Percentiles rank a stretch among this genome's conserved stretches.
Conservation (phyloP, 495 filamentous ascomycete species). For the Tuber indicum region DNA sequence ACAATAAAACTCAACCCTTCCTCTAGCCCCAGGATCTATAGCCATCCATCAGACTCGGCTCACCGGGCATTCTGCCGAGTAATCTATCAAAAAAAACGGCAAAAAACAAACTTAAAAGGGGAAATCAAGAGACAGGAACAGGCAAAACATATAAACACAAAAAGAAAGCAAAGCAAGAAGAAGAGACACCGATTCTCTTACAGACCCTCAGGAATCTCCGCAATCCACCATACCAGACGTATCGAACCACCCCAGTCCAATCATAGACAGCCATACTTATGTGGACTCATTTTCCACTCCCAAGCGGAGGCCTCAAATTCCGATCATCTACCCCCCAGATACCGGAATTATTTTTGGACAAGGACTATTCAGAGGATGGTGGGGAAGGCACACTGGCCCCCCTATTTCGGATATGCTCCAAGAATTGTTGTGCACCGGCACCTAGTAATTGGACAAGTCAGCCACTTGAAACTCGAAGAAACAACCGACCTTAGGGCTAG, state of each 20-base stretch:
- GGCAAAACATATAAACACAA: conserved; percentile 1
- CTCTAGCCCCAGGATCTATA: conserved; percentile 1
- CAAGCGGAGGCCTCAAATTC: background rate
- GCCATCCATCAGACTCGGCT: background rate
- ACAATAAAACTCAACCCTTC: background rate
- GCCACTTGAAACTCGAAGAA: background rate
- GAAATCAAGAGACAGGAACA: conserved; percentile 4
- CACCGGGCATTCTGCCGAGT: conserved; percentile 15
- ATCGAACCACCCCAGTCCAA: background rate
- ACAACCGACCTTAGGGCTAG: background rate
- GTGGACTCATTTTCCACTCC: background rate
- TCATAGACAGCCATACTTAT: background rate
- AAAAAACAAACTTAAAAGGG: background rate
- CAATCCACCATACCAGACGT: conserved; percentile 2
- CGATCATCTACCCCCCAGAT: background rate
- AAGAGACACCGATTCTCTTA: conserved; percentile 16
- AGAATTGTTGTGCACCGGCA: conserved; percentile 27
- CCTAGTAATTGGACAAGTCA: conserved; percentile 22
- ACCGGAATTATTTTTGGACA: background rate
- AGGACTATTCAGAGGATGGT: conserved; percentile 7
- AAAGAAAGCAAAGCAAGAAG: conserved; percentile 5
- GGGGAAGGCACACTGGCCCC: conserved; percentile 33
- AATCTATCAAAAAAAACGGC: conserved; percentile 10
- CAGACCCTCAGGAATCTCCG: background rate
- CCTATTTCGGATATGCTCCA: conserved; percentile 33